Conservation (phyloP, 768 basidiomycete species). For the Strobilomyces echinocephalus region DNA sequence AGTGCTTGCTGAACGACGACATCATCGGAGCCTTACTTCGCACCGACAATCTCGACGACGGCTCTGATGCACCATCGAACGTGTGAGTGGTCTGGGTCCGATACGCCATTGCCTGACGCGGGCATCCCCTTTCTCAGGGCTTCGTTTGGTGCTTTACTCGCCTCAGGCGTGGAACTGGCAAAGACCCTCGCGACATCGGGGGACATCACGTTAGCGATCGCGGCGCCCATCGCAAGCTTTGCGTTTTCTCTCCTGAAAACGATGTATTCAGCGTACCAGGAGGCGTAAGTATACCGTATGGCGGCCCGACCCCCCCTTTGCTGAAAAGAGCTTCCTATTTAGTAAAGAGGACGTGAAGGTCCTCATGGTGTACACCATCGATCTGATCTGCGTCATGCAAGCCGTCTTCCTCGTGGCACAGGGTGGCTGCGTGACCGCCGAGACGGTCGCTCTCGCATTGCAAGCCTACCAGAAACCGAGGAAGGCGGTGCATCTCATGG, state of each 20-base stretch:
- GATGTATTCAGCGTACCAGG: not conserved
- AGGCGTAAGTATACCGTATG: slow-evolving; percentile 4
- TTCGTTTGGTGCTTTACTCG: not conserved
- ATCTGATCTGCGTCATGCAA: slow-evolving; percentile 18
- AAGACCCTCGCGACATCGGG: not conserved
- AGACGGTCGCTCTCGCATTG: not conserved
- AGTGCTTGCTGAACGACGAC: slow-evolving; percentile 10
- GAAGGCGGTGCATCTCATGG: not conserved
- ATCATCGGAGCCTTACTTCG: not conserved
- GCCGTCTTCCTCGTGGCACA: slow-evolving; percentile 1
- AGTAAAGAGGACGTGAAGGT: slow-evolving; percentile 1
- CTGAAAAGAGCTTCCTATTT: not conserved
- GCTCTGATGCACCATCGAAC: not conserved
- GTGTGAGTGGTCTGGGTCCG: not conserved
- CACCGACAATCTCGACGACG: not conserved
- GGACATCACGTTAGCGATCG: not conserved
- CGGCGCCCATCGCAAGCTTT: not conserved
- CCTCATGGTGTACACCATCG: slow-evolving; percentile 11
- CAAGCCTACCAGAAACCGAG: not conserved
- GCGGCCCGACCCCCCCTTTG: not conserved
- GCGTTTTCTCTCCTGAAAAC: not conserved
- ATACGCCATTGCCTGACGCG: not conserved
- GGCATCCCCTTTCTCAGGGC: not conserved
- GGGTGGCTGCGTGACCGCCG: not conserved
- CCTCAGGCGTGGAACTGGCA: not conserved